Evolutionary conservation across 148 eudicot genomes (phyloP), one percentile per base, ranked within the genome.

Genomic region (Polygonum aviculare): DNA sequence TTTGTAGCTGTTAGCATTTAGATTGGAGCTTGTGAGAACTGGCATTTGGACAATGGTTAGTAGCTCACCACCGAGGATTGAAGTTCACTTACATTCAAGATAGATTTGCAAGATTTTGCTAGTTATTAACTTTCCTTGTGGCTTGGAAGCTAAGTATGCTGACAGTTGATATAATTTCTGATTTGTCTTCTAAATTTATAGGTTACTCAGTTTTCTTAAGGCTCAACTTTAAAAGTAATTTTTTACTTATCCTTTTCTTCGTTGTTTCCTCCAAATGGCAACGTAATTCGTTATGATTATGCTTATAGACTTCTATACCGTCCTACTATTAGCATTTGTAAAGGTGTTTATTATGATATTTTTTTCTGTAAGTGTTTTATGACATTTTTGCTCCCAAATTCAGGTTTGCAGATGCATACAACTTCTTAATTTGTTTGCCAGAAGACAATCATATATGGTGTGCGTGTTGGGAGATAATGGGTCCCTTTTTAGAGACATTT

Each of bases 321-420:
- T 35, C 36, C 44, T 63, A 67, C 7, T 67, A 67, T 67, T 67
- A 10, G 15, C 44, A 67, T 35, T 33, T 65, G 1, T 14, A 35
- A 65, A 33, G 44, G 71, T 7, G 5, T 65, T 65, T 65, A 3
- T 31, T 65, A 35, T 65, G 40, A 35, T 31, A 47, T 12, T 1
- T 7, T 22, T 31, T 19, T 73, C 12, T 12, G 2, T 73, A 49
- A 22, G n/a, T 48, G 57, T 54, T 76, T 44, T 78, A 72, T 85
- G 39, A 36, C 40, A 60, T 38, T 36, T 76, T 50, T 10, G 59
- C 47, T 77, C 45, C 52, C 71, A 41, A 38, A 69, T 54, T 44
- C 88, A 94, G 98, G 98, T 95, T 95, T 83, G 84, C 96, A 51
- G 92, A 89, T 79, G 96, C 96, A 75, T 95, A 89, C 87, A 92